A percentile compares a stretch with the other conserved stretches of the same genome.
Evolutionary conservation across 1,139 yeast species (phyloP).

Genomic region (Trichomonascaceae sp.): DNA sequence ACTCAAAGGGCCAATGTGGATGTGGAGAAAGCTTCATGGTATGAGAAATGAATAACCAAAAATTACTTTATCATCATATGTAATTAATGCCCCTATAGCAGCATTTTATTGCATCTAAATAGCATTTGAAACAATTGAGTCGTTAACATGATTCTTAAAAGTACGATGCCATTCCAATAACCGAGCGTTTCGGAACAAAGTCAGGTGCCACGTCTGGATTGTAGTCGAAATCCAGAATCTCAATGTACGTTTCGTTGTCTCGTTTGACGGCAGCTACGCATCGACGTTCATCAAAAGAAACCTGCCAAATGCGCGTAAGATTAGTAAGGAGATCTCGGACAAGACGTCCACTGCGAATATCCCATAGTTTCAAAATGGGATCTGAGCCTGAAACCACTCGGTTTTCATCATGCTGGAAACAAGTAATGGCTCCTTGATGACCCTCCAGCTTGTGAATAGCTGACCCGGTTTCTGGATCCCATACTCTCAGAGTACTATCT

Average conservation of each 20-base stretch:
- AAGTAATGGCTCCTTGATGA: conserved; percentile 84
- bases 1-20: conserved; percentile 96
- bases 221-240: conserved; percentile 73
- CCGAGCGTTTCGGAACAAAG: background rate
- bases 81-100: background rate
- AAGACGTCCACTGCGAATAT: conserved; percentile 68
- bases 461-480: conserved; percentile 83
- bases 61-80: background rate
- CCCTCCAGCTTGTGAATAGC: conserved; percentile 69
- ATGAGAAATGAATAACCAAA: conserved; percentile 28
- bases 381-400: conserved; percentile 87
- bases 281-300: conserved; percentile 72
- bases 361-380: conserved; percentile 75
- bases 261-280: conserved; percentile 93
- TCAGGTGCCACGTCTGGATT: conserved; percentile 22
- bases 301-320: conserved; percentile 90
- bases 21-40: conserved; percentile 99
- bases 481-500: conserved; percentile 81
- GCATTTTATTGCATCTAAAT: background rate
- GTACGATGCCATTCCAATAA: background rate
- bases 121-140: background rate
- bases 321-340: conserved; percentile 71
- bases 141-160: background rate
- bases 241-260: conserved; percentile 62
- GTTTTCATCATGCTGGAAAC: conserved; percentile 85